Percentiles rank a stretch among this genome's conserved stretches.
Evolutionary conservation across 306 rosid genomes (phyloP).

Genomic region (Dalbergia oliveri): DNA sequence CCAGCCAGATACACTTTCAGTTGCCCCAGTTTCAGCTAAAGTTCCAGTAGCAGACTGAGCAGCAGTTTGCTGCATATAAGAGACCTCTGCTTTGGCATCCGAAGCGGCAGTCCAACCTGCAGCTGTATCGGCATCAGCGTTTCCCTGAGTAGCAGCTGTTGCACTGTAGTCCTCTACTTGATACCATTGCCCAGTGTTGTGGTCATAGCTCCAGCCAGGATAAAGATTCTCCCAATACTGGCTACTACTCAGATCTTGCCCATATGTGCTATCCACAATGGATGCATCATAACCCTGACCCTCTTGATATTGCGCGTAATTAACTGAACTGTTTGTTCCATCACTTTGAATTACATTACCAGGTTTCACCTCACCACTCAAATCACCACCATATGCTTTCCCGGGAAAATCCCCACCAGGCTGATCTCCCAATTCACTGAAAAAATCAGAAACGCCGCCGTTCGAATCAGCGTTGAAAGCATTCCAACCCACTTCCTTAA

Average conservation of each 20-base stretch:
- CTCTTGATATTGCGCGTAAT: conserved; percentile 55
- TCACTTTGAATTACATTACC: conserved; percentile 51
- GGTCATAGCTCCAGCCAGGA: conserved; percentile 89
- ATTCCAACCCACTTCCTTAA: conserved; percentile 87
- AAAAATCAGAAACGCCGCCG: conserved; percentile 71
- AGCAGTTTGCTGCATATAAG: conserved; percentile 66
- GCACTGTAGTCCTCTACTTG: conserved; percentile 61
- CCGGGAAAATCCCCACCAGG: conserved; percentile 52
- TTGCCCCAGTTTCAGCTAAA: conserved; percentile 63
- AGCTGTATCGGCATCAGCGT: conserved; percentile 46
- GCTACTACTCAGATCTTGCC: conserved; percentile 63
- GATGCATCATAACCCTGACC: conserved; percentile 57
- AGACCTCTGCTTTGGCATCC: conserved; percentile 55
- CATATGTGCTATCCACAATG: conserved; percentile 49
- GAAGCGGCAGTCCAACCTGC: conserved; percentile 56
- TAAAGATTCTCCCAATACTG: conserved; percentile 79
- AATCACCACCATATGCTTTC: conserved; percentile 35
- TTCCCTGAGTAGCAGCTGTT: conserved; percentile 48
- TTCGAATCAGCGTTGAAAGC: conserved; percentile 72
- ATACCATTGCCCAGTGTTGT: conserved; percentile 75
- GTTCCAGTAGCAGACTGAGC: conserved; percentile 61
- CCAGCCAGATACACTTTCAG: conserved; percentile 57
- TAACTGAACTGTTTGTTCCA: conserved; percentile 46
- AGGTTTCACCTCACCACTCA: conserved; percentile 43
- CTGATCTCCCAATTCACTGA: conserved; percentile 68